These are phyloP conservation scores for Fusarium devonianum DNA, from an alignment of 2,329 filamentous ascomycete genomes.

Conservation along the genomic window DNA sequence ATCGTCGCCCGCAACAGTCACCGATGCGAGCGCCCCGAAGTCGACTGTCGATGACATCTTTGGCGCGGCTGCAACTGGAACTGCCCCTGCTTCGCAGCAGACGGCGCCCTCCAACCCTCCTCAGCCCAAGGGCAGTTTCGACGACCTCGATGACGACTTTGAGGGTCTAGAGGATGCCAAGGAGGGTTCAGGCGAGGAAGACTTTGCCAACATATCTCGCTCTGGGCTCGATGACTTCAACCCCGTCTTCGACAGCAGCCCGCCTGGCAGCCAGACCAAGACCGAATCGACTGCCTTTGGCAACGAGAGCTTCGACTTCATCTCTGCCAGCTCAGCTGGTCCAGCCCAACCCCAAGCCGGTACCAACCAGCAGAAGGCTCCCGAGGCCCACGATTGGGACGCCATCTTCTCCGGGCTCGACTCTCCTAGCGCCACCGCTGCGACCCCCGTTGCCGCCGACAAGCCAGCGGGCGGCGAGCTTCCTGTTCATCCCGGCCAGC, in stretches of 20 bases:
- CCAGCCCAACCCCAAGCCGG: constrained; percentile 50
- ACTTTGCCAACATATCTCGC: constrained; percentile 77
- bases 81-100: constrained; percentile 40
- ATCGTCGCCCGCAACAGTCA: constrained; percentile 45
- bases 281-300: constrained; percentile 60
- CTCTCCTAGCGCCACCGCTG: constrained; percentile 51
- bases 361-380: constrained; percentile 48
- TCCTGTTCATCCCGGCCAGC: constrained; percentile 37
- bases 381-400: constrained; percentile 85
- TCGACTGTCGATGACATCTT: constrained; percentile 54
- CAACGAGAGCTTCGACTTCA: constrained; percentile 67
- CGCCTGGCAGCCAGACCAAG: constrained; percentile 62
- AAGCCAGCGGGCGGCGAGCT: constrained; percentile 22
- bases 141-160: constrained; percentile 81
- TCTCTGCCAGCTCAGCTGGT: constrained; percentile 48
- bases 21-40: constrained; percentile 40
- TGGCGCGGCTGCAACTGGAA: constrained; percentile 44
- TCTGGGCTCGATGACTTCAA: constrained; percentile 81
- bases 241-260: constrained; percentile 78
- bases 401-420: constrained; percentile 88
- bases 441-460: constrained; percentile 29
- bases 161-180: constrained; percentile 85
- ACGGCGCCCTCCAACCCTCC: constrained; percentile 46
- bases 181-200: constrained; percentile 79
- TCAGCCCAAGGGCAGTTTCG: constrained; percentile 64